These are phyloP conservation scores for Alternaria dauci DNA, from an alignment of 2,329 filamentous ascomycete species.

Conservation along the genomic window DNA sequence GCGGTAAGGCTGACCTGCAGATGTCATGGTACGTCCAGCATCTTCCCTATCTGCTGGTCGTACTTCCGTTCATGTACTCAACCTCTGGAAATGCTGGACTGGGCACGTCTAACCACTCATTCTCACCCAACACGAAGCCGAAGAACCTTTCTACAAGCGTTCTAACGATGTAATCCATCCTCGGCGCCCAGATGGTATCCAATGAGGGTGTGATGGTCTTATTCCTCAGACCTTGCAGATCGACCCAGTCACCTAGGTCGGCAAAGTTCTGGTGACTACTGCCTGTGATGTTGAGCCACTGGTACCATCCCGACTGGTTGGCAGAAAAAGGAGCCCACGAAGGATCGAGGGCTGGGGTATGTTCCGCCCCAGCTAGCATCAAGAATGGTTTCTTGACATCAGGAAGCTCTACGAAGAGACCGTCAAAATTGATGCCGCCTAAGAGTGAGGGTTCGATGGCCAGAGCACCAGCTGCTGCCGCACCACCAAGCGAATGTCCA, in stretches of 20 bases:
- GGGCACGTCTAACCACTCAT: conserved; percentile 9
- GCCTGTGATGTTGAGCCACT: conserved; percentile 30
- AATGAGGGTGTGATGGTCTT: conserved; percentile 19
- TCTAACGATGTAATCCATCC: conserved; percentile 29
- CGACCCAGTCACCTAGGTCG: conserved; percentile 35
- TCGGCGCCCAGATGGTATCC: conserved; percentile 25
- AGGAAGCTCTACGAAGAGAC: conserved; percentile 19
- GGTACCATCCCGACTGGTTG: conserved; percentile 34
- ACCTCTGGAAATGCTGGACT: background rate
- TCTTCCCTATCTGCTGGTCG: background rate
- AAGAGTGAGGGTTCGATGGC: background rate
- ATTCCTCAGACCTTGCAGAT: conserved; percentile 28
- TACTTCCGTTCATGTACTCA: background rate
- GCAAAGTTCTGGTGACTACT: conserved; percentile 31
- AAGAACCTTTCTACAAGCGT: conserved; percentile 24
- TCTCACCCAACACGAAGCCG: conserved; percentile 21
- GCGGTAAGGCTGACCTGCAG: too few relatives aligned
- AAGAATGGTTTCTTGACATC: conserved; percentile 32
- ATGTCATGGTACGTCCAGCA: background rate
- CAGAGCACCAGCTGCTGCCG: conserved; percentile 8
- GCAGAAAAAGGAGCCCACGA: conserved; percentile 29
- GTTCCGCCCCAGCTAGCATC: conserved; percentile 26
- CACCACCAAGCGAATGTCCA: conserved; percentile 26
- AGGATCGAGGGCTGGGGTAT: conserved; percentile 23
- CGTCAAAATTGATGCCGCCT: conserved; percentile 13